Evolutionary conservation across 306 rosid species (phyloP), one percentile per base, ranked within the genome.

Genomic region (Canavalia ensiformis): DNA sequence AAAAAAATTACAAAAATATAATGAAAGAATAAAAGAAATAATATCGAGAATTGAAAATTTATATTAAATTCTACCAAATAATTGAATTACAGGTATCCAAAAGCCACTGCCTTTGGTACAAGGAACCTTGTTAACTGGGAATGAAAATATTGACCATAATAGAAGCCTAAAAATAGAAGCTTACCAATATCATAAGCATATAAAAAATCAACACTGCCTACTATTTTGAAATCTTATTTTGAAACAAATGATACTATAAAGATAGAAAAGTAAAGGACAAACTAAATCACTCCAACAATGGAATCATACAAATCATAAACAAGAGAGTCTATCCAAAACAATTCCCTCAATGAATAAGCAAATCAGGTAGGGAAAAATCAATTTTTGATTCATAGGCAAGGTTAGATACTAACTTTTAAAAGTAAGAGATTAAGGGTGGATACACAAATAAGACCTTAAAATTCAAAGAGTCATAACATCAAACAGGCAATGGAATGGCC

Each of bases 21-120:
- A 18, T 18, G 25, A 18, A 18, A 18, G 25, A 18, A 18, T 18
- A 18, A 18, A 18, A 18, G 25, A 18, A 18, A 18, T 18, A 18
- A 18, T 18, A 18, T 18, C 25, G 25, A 18, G 25, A 18, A 18
- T 18, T 18, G 25, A 18, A 18, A 18, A 18, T 18, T 18, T 18
- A 18, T 18, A 18, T 18, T 18, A 18, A 18, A 18, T 18, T 18
- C 25, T 18, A 18, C 25, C 25, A 0, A 18, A 18, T 18, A 18
- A 18, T 90, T 93, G 97, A 85, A 92, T 85, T 5, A 91, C 86
- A 60, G 98, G 98, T 86, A 96, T 79, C 99, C 99, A 96, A 82
- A 96, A 93, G 83, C 97, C 81, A 84, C 99, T 93, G 81, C 94
- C 93, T 83, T 88, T 91, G 44, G 93, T 81, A 8, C 92, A 90